Percentiles rank a stretch among this genome's conserved stretches.
These are phyloP conservation scores for Aspergillus baeticus DNA, from an alignment of 495 filamentous ascomycete species.

Conservation along the genomic window DNA sequence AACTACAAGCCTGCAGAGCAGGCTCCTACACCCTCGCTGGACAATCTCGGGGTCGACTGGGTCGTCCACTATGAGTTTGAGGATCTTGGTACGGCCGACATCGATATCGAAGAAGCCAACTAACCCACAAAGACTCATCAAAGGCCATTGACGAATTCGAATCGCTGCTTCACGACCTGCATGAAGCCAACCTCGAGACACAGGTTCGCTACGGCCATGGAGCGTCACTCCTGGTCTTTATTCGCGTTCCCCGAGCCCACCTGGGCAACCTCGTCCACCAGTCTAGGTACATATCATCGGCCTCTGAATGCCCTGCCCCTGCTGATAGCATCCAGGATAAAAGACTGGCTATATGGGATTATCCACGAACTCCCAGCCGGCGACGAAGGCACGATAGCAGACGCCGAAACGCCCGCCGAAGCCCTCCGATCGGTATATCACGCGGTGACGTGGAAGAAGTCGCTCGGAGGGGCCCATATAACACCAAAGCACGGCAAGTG, in stretches of 20 bases:
- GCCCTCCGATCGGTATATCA: constrained; percentile 86
- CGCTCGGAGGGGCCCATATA: constrained; percentile 86
- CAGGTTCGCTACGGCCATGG: constrained; percentile 83
- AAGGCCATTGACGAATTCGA: constrained; percentile 71
- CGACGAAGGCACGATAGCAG: constrained; percentile 41
- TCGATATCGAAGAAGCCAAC: neutral
- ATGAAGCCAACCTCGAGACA: constrained; percentile 71
- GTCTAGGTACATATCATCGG: constrained; percentile 45
- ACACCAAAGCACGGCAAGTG: constrained; percentile 76
- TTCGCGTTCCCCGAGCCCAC: constrained; percentile 56
- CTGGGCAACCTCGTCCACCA: constrained; percentile 58
- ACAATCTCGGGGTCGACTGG: constrained; percentile 46
- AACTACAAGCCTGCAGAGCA: constrained; percentile 15
- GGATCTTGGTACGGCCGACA: constrained; percentile 28
- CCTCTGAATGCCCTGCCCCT: neutral
- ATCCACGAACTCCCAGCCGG: constrained; percentile 66
- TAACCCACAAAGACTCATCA: constrained; percentile 52
- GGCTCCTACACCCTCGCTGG: constrained; percentile 30
- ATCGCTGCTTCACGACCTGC: constrained; percentile 70
- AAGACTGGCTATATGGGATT: constrained; percentile 92
- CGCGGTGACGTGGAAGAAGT: constrained; percentile 74
- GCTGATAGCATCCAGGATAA: constrained; percentile 55
- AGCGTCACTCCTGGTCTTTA: constrained; percentile 74
- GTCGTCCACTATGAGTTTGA: constrained; percentile 42
- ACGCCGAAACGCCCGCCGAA: constrained; percentile 79